Evolutionary conservation across 371 early-diverging fungal species (phyloP), one percentile per base, ranked within the genome.

Genomic region (Rhizopus arrhizus): DNA sequence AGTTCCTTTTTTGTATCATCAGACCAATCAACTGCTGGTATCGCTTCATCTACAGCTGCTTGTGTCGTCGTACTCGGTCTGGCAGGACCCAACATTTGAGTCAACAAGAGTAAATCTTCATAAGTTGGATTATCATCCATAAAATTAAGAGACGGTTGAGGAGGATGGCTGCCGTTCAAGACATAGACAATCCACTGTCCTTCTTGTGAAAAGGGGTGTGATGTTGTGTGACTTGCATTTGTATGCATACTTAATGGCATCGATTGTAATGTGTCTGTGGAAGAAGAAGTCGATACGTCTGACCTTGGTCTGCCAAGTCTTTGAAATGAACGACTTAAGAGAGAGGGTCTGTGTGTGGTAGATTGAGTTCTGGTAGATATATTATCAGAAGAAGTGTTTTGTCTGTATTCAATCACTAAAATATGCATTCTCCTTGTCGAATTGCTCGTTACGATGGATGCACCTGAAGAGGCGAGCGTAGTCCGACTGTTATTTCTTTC

Each of bases 81-180:
- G 3, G 77, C 89, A n/a, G 81, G 81, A 7, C 89, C 89, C 42
- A 86, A 73, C 11, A 84, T 54, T 42, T 72, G 79, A 29, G 79
- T 67, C 9, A 88, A 62, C 72, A 69, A 65, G 51, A 85, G 56
- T n/a, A 88, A 59, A 50, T 86, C 89, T 53, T 88, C 89, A 56
- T 85, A 88, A 36, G 65, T 70, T 3, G 75, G 70, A 42, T 73
- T 75, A 13, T 77, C 77, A 12, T 65, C 66, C 2, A 53, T 15
- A 2, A 52, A 34, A 11, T 38, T 12, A 4, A 61, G 49, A 11
- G 70, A 69, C 5, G 74, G 40, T 32, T 59, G 61, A 3, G 65
- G 32, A 12, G 62, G 45, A 16, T 62, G 45, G 4, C 49, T 48
- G 22, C 63, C 69, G 48, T 73, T 72, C 28, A 72, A 43, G 8